Percentiles rank a stretch among this genome's conserved stretches.
These are phyloP conservation scores for Coniochaeta sp. DNA, from an alignment of 2,329 filamentous ascomycete genomes.

Conservation along the genomic window DNA sequence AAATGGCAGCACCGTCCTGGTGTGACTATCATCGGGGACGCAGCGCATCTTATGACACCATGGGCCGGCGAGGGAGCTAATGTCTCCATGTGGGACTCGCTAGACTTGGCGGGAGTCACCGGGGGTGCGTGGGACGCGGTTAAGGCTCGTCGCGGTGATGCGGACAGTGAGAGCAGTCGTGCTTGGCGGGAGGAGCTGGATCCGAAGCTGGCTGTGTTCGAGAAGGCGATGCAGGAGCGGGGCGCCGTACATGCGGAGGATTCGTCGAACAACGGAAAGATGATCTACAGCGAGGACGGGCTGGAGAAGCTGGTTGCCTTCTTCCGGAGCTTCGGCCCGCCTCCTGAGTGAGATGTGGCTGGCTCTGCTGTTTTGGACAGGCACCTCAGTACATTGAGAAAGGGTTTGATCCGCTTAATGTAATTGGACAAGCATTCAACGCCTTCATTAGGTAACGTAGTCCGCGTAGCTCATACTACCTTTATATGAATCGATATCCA, in stretches of 20 bases:
- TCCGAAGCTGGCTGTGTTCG: constrained; percentile 14
- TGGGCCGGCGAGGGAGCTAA: constrained; percentile 48
- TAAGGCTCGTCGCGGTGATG: constrained; percentile 1
- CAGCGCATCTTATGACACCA: constrained; percentile 45
- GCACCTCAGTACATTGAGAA: too few species aligned
- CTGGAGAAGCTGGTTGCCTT: constrained; percentile 4
- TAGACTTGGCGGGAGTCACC: constrained; percentile 32
- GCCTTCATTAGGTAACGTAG: too few species aligned
- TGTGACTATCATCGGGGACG: constrained; percentile 45
- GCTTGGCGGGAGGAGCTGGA: constrained; percentile 10
- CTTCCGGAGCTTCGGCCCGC: background rate
- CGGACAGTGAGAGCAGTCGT: background rate
- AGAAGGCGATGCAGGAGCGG: constrained; percentile 12
- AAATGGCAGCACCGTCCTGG: constrained; percentile 32
- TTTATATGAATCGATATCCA: too few species aligned
- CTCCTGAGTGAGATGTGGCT: background rate
- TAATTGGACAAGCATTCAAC: too few species aligned
- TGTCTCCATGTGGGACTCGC: constrained; percentile 39
- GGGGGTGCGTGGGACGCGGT: constrained; percentile 5
- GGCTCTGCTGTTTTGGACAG: too few species aligned
- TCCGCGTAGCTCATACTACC: too few species aligned
- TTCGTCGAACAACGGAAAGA: constrained; percentile 5
- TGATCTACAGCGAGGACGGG: constrained; percentile 10
- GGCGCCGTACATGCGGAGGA: constrained; percentile 7
- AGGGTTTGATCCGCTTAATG: too few species aligned